Evolutionary conservation across 2,329 filamentous ascomycete genomes (phyloP).

Genomic region (Cercospora sp.): DNA sequence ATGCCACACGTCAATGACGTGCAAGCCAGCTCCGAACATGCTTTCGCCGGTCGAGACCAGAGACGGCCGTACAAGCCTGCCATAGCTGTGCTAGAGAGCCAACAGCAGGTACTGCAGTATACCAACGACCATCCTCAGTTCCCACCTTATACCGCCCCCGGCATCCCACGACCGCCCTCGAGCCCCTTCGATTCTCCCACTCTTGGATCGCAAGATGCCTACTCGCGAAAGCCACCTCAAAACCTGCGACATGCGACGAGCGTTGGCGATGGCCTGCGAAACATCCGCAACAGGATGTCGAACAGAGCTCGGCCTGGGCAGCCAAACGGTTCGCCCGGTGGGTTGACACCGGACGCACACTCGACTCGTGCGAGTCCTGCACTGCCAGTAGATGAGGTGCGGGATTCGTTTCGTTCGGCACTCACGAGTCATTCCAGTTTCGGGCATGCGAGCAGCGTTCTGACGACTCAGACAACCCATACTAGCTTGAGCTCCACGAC

Average conservation of each 20-base stretch:
- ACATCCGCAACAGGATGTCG: conserved; percentile 24
- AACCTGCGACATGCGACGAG: conserved; percentile 25
- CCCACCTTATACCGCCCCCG: conserved; percentile 25
- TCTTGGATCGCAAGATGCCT: background rate
- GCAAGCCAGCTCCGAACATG: conserved; percentile 39
- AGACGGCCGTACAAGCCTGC: conserved; percentile 33
- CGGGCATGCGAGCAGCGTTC: conserved; percentile 55
- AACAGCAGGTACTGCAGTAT: conserved; percentile 22
- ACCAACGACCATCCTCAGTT: conserved; percentile 30
- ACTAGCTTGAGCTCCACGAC: conserved; percentile 70
- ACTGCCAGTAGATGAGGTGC: conserved; percentile 40
- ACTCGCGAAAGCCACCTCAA: conserved; percentile 16
- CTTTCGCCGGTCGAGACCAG: conserved; percentile 36
- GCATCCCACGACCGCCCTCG: conserved; percentile 30
- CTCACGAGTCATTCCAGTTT: conserved; percentile 61
- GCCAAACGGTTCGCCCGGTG: conserved; percentile 9
- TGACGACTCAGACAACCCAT: conserved; percentile 77
- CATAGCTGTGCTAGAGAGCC: conserved; percentile 31
- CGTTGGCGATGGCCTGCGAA: conserved; percentile 32
- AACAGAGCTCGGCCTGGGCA: conserved; percentile 15
- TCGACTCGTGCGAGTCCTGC: conserved; percentile 13
- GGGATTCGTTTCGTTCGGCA: conserved; percentile 61
- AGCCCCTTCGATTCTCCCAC: conserved; percentile 15
- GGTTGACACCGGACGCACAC: conserved; percentile 20
- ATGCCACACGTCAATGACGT: conserved; percentile 33